Evolutionary conservation across 257 asterid species (phyloP), one percentile per base, ranked within the genome.

Genomic region (Solanum etuberosum): DNA sequence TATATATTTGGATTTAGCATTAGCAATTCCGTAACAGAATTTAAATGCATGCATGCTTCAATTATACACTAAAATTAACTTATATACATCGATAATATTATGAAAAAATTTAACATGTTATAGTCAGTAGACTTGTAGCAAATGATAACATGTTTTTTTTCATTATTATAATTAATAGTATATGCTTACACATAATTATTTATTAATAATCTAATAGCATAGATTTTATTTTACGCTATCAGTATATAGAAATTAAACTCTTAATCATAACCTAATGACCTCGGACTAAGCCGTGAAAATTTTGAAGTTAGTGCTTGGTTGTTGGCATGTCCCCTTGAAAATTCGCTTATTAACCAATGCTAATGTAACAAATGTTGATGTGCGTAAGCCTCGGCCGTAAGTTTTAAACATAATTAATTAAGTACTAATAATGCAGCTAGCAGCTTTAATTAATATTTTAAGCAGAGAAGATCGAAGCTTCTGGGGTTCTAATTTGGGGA

Each of bases 391-490:
- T 37, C 6, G 31, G 40, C 57, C 74, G 72, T 83, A 70, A 35
- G 63, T 81, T 85, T 20, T 83, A 86, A 43, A 8, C 48, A 82
- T 88, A 65, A 73, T 83, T 20, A 86, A 51, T 77, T 20, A 86
- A 51, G 63, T 84, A 43, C 9, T 34, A 89, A 76, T 80, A 88
- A 87, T 21, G 32, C 43, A 38, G 31, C 40, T 74, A 67, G 87
- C 76, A 68, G 87, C 71, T 63, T 67, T 14, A 67, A 67, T 87
- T 65, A 86, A 59, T 86, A 68, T 87, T 48, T 81, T 51, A 87
- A 86, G 89, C 86, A 88, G 87, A 89, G 20, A 86, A 37, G 29
- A 84, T 61, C 57, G 97, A 93, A 93, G 93, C 90, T 93, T 93
- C 94, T 89, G 87, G 95, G 83, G 86, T 91, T 80, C 92, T 51